These are phyloP conservation scores for Casaregolazyma lundiana DNA, from an alignment of 1,139 yeast species.

Conservation along the genomic window DNA sequence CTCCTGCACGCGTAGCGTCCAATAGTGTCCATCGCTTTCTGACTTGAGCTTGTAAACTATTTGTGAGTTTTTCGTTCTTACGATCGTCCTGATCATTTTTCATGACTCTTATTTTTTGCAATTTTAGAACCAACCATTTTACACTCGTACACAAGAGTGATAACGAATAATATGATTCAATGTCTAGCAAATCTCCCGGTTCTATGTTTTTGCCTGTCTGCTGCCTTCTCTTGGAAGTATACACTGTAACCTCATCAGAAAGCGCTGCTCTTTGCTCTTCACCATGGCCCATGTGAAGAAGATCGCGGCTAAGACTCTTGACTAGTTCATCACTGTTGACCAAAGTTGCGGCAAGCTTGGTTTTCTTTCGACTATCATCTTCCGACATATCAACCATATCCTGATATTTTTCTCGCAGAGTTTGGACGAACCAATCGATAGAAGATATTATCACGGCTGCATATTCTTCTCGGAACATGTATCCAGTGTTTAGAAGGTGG, in stretches of 20 bases:
- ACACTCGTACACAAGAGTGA: slow-evolving; percentile 25
- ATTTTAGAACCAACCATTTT: slow-evolving; percentile 24
- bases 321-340: slow-evolving; percentile 14
- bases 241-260: slow-evolving; percentile 17
- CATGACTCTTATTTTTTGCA: slow-evolving; percentile 22
- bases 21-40: slow-evolving; percentile 31
- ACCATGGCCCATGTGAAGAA: slow-evolving; percentile 9
- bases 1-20: slow-evolving; percentile 22
- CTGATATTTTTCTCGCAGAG: slow-evolving; percentile 19
- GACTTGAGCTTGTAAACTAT: slow-evolving; percentile 20
- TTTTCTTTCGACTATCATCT: slow-evolving; percentile 12
- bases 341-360: slow-evolving; percentile 17
- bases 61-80: slow-evolving; percentile 12
- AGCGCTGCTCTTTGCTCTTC: slow-evolving; percentile 16
- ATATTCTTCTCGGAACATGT: slow-evolving; percentile 34
- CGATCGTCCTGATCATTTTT: slow-evolving; percentile 13
- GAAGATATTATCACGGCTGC: slow-evolving; percentile 29
- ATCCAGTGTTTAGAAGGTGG: slow-evolving; percentile 32
- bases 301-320: slow-evolving; percentile 10
- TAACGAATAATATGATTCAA: slow-evolving; percentile 21
- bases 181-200: slow-evolving; percentile 24
- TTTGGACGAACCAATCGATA: slow-evolving; percentile 23
- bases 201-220: slow-evolving; percentile 12
- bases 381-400: slow-evolving; percentile 19
- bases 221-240: slow-evolving; percentile 16